Base-by-base conservation (phyloP, 2,329 filamentous ascomycete genomes). In the Neurospora crassa region DNA sequence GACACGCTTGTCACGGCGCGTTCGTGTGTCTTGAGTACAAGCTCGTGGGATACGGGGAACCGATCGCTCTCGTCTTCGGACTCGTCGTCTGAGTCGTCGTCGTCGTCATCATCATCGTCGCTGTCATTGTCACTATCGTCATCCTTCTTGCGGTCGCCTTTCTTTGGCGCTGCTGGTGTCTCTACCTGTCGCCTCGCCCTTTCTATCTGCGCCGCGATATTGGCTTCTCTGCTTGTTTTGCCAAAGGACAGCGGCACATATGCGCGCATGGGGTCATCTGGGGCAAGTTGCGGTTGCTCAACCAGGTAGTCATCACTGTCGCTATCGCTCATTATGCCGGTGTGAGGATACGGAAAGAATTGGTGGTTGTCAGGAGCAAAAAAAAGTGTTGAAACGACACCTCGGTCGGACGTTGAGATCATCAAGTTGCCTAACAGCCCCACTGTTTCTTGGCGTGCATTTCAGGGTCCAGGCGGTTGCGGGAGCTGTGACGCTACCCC, bases 11-110 rank as follows among this genome's bases (percentile, higher is more conserved):
- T 97, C 59, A 98, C 89, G 6, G 94, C 89, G 73, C 92, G 90
- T 43, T 96, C 92, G 79, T 99, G 96, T 16, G 95, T 97, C 82
- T 96, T 97, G 79, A 98, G 85, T 40, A 97, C 84, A 79, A 99
- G 87, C 81, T 97, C 94, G 79, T 99, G 96, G 6, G 96, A 96
- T 14, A 96, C 89, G 1, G 96, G 96, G 75, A 91, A 97, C 76
- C 97, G 92, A 77, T 97, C 94, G 24, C 53, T 63, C 68, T 92
- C 92, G 40, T 94, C 92, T 29, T 93, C 85, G 68, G 88, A 87
- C 37, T 88, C 85, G 68, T 88, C 85, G 63, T 84, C 82, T 69
- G 84, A 84, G 67, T 85, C 83, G 71, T 81, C 79, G 75, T 83
- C 78, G 67, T 85, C 83, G 71, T 81, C 79, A 75, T 83, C 78